Conservation (phyloP, 441 rosid species). For the Biscutella auriculata region DNA sequence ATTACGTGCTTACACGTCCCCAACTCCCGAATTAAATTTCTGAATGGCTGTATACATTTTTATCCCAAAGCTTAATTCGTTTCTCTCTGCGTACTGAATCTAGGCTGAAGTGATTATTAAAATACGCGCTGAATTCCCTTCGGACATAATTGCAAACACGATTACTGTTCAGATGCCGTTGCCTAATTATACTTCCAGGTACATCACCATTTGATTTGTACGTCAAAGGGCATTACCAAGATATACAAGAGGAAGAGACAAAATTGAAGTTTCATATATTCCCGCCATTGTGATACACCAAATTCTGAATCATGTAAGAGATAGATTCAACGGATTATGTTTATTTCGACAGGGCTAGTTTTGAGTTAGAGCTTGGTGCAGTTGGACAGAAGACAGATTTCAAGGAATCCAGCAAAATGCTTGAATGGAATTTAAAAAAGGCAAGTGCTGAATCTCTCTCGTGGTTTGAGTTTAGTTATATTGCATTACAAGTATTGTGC, state of each 20-base stretch:
- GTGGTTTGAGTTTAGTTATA: background rate
- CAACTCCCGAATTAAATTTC: background rate
- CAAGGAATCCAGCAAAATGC: conserved; percentile 73
- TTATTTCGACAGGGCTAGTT: conserved; percentile 54
- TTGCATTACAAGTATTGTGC: background rate
- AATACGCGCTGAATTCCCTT: conserved; percentile 72
- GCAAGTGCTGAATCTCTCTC: conserved; percentile 22
- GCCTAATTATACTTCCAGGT: conserved; percentile 88
- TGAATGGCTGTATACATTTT: background rate
- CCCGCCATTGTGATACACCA: background rate
- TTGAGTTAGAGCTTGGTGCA: conserved; percentile 78
- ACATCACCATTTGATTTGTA: conserved; percentile 9
- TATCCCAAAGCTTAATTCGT: background rate
- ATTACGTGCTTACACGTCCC: background rate
- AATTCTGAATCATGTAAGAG: background rate
- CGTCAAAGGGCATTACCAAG: background rate
- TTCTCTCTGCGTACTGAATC: conserved; percentile 1
- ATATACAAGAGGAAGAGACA: background rate
- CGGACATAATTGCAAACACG: conserved; percentile 79
- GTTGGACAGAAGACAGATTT: conserved; percentile 86
- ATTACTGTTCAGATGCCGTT: conserved; percentile 79
- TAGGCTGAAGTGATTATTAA: conserved; percentile 84
- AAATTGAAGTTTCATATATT: background rate
- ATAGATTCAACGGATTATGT: background rate
- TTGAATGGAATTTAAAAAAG: conserved; percentile 93